phyloP scores from a whole-genome alignment of 345 rosid species.

The Eucalyptus regnans region DNA sequence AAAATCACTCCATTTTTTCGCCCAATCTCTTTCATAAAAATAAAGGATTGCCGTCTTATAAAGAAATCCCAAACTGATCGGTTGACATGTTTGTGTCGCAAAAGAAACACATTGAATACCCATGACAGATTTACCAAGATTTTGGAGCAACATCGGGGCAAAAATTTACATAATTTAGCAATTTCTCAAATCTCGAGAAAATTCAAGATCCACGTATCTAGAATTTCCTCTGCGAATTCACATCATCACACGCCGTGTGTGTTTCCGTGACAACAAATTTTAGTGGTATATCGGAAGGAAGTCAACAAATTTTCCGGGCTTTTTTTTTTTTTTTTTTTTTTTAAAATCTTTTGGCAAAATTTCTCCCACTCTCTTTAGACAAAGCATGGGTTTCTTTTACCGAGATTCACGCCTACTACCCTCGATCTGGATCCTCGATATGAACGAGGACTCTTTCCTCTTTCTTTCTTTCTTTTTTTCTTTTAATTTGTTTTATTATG shows the following conservation, averaged over 20 bases:
- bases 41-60: not conserved
- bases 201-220: no score
- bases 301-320: not conserved
- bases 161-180: not conserved
- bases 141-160: not conserved
- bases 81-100: not conserved
- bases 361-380: not conserved
- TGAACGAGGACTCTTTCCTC: not conserved
- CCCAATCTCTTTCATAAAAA: not conserved
- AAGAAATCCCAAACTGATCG: accelerated
- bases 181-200: not conserved
- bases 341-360: not conserved
- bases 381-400: not conserved
- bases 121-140: not conserved
- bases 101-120: not conserved
- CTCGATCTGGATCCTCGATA: not conserved
- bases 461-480: no score
- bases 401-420: not conserved
- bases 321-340: no score
- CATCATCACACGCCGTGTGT: no score
- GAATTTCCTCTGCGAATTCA: not conserved
- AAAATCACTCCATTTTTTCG: not conserved
- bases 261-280: not conserved
- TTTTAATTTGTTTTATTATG: no score
- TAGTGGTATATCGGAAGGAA: not conserved